These are phyloP conservation scores for Xylaria cubensis DNA, from an alignment of 495 filamentous ascomycete genomes.

Conservation along the genomic window DNA sequence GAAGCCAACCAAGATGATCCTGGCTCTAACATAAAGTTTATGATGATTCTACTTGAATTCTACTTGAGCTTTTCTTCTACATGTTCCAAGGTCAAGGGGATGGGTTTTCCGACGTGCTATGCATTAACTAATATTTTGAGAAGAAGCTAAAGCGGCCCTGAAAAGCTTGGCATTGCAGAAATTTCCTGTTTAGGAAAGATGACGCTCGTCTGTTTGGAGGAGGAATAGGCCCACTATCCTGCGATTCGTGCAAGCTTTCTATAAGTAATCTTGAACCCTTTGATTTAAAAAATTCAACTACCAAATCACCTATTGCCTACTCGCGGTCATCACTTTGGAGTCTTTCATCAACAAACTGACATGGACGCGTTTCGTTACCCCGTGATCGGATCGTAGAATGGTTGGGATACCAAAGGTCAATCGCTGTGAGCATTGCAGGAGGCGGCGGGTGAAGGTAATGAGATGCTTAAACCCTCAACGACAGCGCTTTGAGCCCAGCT, in stretches of 20 bases:
- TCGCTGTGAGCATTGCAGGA: constrained; percentile 1
- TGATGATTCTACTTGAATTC: neutral
- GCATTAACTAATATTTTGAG: neutral
- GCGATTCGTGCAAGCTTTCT: neutral
- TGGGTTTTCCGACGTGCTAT: neutral
- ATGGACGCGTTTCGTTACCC: neutral
- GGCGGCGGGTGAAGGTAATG: constrained; percentile 3
- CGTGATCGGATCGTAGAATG: neutral
- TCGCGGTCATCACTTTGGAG: neutral
- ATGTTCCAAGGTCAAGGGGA: neutral
- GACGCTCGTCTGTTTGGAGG: neutral
- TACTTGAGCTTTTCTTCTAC: neutral
- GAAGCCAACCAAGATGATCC: neutral
- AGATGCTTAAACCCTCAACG: neutral
- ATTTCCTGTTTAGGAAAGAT: constrained; percentile 15
- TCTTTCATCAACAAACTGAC: neutral
- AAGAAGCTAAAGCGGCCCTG: neutral
- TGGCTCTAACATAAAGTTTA: neutral
- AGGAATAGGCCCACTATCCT: neutral
- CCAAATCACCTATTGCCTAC: neutral
- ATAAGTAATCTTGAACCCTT: neutral
- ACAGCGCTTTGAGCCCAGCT: neutral
- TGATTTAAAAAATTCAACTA: neutral
- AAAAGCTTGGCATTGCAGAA: constrained; percentile 4
- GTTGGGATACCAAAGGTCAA: constrained; percentile 13